Base-by-base conservation (phyloP, 768 basidiomycete species). In the Boletellus ananiceps region DNA sequence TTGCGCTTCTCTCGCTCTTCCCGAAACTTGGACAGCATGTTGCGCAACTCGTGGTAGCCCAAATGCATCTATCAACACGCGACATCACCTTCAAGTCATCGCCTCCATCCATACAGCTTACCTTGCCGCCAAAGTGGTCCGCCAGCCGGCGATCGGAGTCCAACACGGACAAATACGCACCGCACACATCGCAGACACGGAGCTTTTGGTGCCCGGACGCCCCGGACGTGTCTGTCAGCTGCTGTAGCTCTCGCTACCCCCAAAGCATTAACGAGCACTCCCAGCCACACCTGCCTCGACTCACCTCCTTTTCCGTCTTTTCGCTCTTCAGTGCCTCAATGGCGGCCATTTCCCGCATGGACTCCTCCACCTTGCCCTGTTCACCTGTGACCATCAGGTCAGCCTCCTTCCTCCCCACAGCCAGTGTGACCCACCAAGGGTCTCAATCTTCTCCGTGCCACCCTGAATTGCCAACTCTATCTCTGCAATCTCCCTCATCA, bases 191-290 rank as follows among this genome's bases (percentile, higher is more conserved):
- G 74, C 96, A 98, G n/a, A 99, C 96, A 54, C 96, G 86, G 59
- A 99, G 75, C 71, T 98, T 98, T 72, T 99, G 96, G 76, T 99
- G 96, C n/a, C 96, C 96, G 49, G 93, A 96, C 5, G 96, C 96
- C 48, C 96, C 96, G 35, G 94, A 95, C 27, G 93, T 98, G 66
- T 99, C 96, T 36, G 95, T 96, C 56, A 99, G 74, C 68, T 93
- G 86, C 70, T 96, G 93, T 39, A 98, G 76, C 62, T 98, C 96
- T 49, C 91, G 86, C 88, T 93, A 52, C 52, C 44, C 47, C 49
- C 40, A 52, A 44, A 46, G 43, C 46, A 50, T 51, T 55, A 58
- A 25, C 43, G 25, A 25, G 19, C 47, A n/a, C 36, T 15, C 14
- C 18, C 3, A 7, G 21, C 47, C 27, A 2, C 14, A 8, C 40